Evolutionary conservation across 2,329 filamentous ascomycete species (phyloP).

Genomic region (Tolypocladium pustulatum): DNA sequence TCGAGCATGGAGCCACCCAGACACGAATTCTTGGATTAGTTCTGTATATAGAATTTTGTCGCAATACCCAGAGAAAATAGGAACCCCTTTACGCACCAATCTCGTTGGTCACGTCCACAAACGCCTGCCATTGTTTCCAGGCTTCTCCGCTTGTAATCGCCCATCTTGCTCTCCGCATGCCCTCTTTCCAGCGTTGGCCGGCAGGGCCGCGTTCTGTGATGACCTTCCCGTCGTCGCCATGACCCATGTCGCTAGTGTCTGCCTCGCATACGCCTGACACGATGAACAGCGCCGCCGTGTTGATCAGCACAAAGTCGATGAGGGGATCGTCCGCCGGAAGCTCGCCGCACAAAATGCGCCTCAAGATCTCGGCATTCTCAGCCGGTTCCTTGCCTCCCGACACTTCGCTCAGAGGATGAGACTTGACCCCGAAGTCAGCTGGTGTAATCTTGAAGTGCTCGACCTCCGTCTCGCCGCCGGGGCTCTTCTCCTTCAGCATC

Average conservation of each 20-base stretch:
- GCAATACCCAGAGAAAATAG: neutral
- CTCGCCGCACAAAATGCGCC: conserved; percentile 64
- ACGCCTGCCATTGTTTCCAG: conserved; percentile 71
- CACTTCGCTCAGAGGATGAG: conserved; percentile 66
- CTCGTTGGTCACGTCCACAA: conserved; percentile 71
- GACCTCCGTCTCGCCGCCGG: conserved; percentile 38
- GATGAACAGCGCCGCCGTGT: conserved; percentile 81
- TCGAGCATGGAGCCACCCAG: neutral
- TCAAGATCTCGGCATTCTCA: conserved; percentile 80
- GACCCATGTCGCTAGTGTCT: conserved; percentile 68
- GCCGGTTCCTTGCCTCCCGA: conserved; percentile 75
- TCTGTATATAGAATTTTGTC: neutral
- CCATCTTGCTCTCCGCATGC: conserved; percentile 77
- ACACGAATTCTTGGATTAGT: neutral
- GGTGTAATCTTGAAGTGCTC: conserved; percentile 72
- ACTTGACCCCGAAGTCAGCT: conserved; percentile 73
- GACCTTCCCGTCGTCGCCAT: conserved; percentile 70
- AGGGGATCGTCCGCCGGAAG: conserved; percentile 70
- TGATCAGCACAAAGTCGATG: conserved; percentile 87
- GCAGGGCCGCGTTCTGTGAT: conserved; percentile 75
- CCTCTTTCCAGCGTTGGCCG: conserved; percentile 89
- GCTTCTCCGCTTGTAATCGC: conserved; percentile 79
- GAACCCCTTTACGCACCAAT: conserved; percentile 16
- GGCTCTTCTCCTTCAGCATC: conserved; percentile 50
- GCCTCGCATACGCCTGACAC: conserved; percentile 78